Evolutionary conservation across 176 grass and related monocot species (phyloP), one percentile per base, ranked within the genome.

Genomic region (Oryza punctata): DNA sequence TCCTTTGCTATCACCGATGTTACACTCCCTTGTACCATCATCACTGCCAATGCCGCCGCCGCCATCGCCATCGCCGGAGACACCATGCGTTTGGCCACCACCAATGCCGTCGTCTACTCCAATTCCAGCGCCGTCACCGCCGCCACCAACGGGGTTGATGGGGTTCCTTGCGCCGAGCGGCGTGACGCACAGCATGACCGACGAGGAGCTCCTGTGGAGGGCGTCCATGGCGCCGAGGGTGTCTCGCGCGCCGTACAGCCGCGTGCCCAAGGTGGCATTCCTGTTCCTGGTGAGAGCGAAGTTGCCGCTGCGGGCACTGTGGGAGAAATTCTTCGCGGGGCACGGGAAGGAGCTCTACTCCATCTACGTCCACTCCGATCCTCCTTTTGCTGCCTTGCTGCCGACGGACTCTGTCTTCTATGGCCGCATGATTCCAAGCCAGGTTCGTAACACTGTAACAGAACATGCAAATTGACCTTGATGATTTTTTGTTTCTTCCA

Each of bases 251-350:
- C 78, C 86, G 49, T 83, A 78, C 79, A 61, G 50, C 6, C 75
- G 66, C 75, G 70, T 72, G 72, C 89, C 85, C 9, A 97, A 94
- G 86, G 72, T 97, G 12, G 89, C 94, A 2, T 97, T 97, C 85
- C 16, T 97, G 82, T 97, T 97, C 81, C 85, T 94, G 7, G 89
- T 86, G 11, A 86, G 79, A 23, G 87, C 89, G 7, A 41, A 74
- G 7, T 52, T 94, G 38, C 94, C 85, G 1, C 40, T 97, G 15
- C 88, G 92, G 26, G 92, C 86, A 16, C 25, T 92, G 13, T 97
- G 95, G 95, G 95, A 97, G 49, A 85, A 85, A 67, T 97, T 93
- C 88, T 94, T 97, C 75, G 24, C 88, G 1, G 92, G 95, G 0
- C 41, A 93, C 65, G 5, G 91, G 23, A 7, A 94, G 41, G 92